Base-by-base conservation (phyloP, 208 protist species). In the Wallacemonas rigidus region DNA sequence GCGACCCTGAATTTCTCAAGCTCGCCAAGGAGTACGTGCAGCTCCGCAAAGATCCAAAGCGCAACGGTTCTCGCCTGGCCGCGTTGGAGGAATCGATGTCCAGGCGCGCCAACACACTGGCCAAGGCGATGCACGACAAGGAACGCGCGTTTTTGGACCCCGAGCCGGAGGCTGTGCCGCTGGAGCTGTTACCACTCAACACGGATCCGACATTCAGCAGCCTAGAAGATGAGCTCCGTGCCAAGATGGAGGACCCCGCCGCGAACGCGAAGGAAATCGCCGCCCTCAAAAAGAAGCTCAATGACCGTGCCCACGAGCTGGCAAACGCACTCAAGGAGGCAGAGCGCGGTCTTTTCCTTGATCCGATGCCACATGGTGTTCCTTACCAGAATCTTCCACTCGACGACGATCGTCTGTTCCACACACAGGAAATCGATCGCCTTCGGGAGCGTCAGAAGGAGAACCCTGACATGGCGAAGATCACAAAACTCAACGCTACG, bases 291-390 rank as follows among this genome's bases (percentile, higher is more conserved):
- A 67, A 74, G 35, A 58, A 77, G 17, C 57, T 94, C 3, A 72
- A 78, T 63, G 76, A 77, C 45, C 80, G 80, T 15, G 80, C 85
- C 26, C 63, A 77, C 40, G 82, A 85, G 67, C 65, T 90, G 45
- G 89, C 89, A 2, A 72, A 41, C 64, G 58, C 77, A 14, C 38
- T 90, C 39, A 91, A 90, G 71, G 78, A 83, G 6, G 48, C 54
- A 1, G 88, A 91, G 72, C 85, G 85, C 7, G 62, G 80, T 0
- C 63, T 82, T 35, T 91, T 91, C 67, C 78, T 94, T 38, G 74
- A 87, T 56, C 84, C 84, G 5, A 69, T 84, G 74, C 78, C 74
- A 0, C 63, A 77, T n/a, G 89, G 89, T 57, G 74, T 94, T 5
- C 82, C 84, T 1, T 43, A 74, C 15, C 15, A 40, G 5, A 73